Percentiles rank a stretch among this genome's conserved stretches.
Evolutionary conservation across 164 flowering plant genomes (phyloP).

Genomic region (Chloranthus sessilifolius): DNA sequence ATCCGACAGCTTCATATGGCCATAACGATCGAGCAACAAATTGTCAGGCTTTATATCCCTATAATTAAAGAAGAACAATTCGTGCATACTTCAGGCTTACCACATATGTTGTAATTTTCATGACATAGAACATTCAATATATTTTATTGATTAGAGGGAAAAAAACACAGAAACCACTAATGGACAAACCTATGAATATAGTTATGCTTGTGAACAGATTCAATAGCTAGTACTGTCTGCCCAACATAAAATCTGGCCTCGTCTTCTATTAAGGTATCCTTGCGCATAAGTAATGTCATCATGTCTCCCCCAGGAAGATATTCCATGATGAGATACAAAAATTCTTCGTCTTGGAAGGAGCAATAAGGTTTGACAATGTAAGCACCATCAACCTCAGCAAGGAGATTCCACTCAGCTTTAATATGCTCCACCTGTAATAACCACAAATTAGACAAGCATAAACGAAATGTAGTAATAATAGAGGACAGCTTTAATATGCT

Average conservation of each 20-base stretch:
- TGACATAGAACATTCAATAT: not conserved
- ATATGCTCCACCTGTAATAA: conserved; percentile 46
- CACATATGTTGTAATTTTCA: too few species aligned
- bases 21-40: conserved; percentile 31
- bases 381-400: conserved; percentile 45
- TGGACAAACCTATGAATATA: conserved; percentile 41
- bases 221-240: conserved; percentile 42
- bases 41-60: conserved; percentile 46
- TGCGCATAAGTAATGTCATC: conserved; percentile 47
- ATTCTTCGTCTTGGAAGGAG: conserved; percentile 46
- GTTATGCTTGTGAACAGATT: conserved; percentile 45
- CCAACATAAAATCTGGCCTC: conserved; percentile 44
- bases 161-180: not conserved
- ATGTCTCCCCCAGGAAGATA: conserved; percentile 51
- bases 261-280: conserved; percentile 41
- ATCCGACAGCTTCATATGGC: conserved; percentile 41
- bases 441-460: too few species aligned
- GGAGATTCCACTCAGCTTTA: conserved; percentile 42
- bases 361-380: conserved; percentile 43
- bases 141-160: not conserved
- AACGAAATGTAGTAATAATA: too few species aligned
- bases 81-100: too few species aligned
- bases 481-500: too few species aligned
- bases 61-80: not conserved
- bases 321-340: conserved; percentile 40